These are phyloP conservation scores for Geranium rotundifolium DNA, from an alignment of 345 rosid genomes.

Conservation along the genomic window DNA sequence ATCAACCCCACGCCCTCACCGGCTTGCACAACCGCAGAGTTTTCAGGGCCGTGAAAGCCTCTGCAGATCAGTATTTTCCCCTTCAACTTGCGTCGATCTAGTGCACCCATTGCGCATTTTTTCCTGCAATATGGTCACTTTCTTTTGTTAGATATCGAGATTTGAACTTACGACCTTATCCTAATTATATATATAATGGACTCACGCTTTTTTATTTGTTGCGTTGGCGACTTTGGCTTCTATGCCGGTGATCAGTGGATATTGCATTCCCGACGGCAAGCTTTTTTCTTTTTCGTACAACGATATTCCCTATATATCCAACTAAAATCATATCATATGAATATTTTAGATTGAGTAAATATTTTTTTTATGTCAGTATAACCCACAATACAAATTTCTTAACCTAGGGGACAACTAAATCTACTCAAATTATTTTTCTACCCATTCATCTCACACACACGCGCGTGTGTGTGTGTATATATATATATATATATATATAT, in stretches of 20 bases:
- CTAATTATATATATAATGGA: not conserved
- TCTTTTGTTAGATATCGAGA: no score
- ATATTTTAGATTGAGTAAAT: no score
- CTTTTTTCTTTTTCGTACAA: not conserved
- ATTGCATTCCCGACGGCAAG: not conserved
- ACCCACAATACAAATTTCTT: no score
- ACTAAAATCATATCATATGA: no score
- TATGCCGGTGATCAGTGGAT: not conserved
- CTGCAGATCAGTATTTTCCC: conserved; percentile 22
- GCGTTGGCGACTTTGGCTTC: not conserved
- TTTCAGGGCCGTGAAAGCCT: conserved; percentile 11
- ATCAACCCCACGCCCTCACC: conserved; percentile 17
- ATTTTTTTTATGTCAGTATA: no score
- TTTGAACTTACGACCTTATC: no score
- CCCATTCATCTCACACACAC: no score
- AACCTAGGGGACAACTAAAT: no score
- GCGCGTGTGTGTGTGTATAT: no score
- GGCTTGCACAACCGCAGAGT: not conserved
- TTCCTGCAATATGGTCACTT: conserved; percentile 6
- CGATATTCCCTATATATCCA: not conserved
- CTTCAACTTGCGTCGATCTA: conserved; percentile 14
- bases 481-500: no score
- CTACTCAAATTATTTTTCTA: no score
- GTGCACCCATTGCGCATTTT: conserved; percentile 7
- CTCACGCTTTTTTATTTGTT: not conserved